These are phyloP conservation scores for Astragalus glycyphyllos DNA, from an alignment of 306 rosid genomes.

Conservation along the genomic window DNA sequence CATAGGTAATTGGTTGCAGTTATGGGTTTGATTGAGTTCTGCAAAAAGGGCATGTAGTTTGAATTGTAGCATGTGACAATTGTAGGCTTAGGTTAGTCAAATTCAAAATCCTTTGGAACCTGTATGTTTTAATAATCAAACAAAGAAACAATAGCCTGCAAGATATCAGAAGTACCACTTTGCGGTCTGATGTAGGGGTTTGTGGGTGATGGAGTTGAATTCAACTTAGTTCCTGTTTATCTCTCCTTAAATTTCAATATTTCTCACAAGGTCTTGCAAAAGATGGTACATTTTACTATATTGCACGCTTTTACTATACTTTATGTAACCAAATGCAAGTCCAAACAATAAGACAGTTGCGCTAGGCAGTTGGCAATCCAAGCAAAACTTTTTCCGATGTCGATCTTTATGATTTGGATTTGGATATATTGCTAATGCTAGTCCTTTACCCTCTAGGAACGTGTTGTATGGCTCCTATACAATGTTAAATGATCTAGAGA, in stretches of 20 bases:
- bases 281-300: neutral
- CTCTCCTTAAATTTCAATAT: neutral
- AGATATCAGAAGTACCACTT: neutral
- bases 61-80: neutral
- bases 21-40: slow-evolving; percentile 12
- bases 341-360: neutral
- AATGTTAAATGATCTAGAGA: neutral
- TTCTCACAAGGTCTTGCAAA: neutral
- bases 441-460: neutral
- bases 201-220: neutral
- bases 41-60: neutral
- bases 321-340: neutral
- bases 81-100: neutral
- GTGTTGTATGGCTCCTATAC: slow-evolving; percentile 1
- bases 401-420: neutral
- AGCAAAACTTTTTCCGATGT: neutral
- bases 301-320: neutral
- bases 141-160: neutral
- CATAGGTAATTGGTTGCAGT: neutral
- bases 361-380: neutral
- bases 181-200: neutral
- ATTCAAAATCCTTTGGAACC: neutral
- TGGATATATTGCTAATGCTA: slow-evolving; percentile 11
- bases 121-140: neutral
- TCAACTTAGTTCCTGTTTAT: neutral